Base-by-base conservation (phyloP, 192 early-diverging fungal species). In the Haplosporangium gracile region DNA sequence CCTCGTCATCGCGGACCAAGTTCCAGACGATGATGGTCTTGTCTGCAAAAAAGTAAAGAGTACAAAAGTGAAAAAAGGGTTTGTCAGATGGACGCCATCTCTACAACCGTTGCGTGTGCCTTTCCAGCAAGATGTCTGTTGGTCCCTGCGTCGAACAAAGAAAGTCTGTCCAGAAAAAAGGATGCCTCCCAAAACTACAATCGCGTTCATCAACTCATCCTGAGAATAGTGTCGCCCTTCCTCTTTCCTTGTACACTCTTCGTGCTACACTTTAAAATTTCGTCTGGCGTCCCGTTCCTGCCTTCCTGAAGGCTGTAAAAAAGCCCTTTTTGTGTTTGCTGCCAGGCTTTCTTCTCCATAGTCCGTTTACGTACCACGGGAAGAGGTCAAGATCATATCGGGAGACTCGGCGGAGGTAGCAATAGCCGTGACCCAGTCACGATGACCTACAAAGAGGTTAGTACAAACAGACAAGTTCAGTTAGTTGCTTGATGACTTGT, bases 11-110 rank as follows among this genome's bases (percentile, higher is more conserved):
- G 89, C 96, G 95, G 88, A 95, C 95, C 91, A 99, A 92, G 89
- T 94, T 91, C 98, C 98, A 99, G 91, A 99, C 97, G 77, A 99
- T 96, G 90, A 99, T 93, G 82, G 97, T 94, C 97, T 99, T 99
- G 95, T 99, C 97, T 96, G 73, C 34, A 65, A 22, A 75, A 49
- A 36, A 36, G 24, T 43, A 22, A 74, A 68, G 57, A 29, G 75
- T 11, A 47, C 15, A 80, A 51, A 45, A 47, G 29, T 43, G 57
- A 29, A 45, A 63, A 45, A 16, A 40, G 38, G 8, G 29, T 20
- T 69, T 78, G 47, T 76, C 36, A 60, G n/a, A 51, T 32, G 38
- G 22, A 22, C 4, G 39, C 75, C 20, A 76, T 68, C 45, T 22
- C 15, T 24, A 42, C 36, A 5, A 29, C 29, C 69, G 11, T 6